Evolutionary conservation across 345 rosid genomes (phyloP).

Genomic region (Angophora floribunda): DNA sequence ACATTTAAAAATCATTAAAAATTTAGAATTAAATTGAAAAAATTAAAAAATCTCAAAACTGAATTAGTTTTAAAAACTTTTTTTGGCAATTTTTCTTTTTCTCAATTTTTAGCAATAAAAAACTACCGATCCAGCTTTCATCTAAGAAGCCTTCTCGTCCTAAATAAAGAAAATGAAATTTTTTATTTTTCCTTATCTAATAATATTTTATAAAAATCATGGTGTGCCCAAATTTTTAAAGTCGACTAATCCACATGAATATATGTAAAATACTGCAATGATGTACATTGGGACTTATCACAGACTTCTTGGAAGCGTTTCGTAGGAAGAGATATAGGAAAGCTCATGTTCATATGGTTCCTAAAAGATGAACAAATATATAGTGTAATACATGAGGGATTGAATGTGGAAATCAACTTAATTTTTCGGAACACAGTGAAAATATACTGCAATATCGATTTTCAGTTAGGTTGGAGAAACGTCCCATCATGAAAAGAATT

Average conservation of each 20-base stretch:
- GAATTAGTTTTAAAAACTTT: too few species aligned
- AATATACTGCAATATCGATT: background rate
- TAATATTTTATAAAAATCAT: too few species aligned
- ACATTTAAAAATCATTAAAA: fast-evolving
- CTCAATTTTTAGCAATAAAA: too few species aligned
- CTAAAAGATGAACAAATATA: background rate
- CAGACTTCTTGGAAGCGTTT: background rate
- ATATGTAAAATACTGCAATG: background rate
- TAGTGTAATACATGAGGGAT: background rate
- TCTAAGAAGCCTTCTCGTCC: background rate
- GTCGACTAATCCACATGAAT: background rate
- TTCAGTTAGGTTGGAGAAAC: background rate
- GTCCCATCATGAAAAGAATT: background rate
- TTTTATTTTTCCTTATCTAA: too few species aligned
- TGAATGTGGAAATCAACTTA: background rate
- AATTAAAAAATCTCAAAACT: too few species aligned
- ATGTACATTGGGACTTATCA: background rate
- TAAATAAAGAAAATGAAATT: too few species aligned
- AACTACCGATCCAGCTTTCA: background rate
- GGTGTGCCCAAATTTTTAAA: background rate
- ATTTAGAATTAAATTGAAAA: too few species aligned
- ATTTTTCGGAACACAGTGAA: background rate
- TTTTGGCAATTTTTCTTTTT: too few species aligned
- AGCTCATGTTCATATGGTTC: background rate
- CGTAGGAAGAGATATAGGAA: background rate